Base-by-base conservation (phyloP, 495 filamentous ascomycete genomes). In the Alectoria sarmentosa region DNA sequence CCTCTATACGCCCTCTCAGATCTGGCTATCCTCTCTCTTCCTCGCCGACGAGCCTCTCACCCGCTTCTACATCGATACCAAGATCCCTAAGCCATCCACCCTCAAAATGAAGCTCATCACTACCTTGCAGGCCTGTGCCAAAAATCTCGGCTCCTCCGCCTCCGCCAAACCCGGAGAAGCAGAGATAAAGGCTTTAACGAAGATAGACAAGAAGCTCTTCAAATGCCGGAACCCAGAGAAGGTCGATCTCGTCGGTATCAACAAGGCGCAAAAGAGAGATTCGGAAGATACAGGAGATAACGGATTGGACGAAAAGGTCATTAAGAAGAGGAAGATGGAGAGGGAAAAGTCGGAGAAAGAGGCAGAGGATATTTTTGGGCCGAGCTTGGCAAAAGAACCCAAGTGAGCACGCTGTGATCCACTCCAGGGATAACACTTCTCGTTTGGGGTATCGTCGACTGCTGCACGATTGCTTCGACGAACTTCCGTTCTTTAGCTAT, bases 1-100 rank as follows among this genome's bases (percentile, higher is more conserved):
- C 78, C 87, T 96, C 70, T 98, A 90, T 76, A 96, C 95, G 4
- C 95, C 94, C 0, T 88, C 89, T 19, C 94, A 98, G 74, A 94
- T 97, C 72, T 92, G 90, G 87, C 80, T 96, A 26, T 85, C 90
- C 0, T 85, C 92, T 0, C 77, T 97, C 36, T 77, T 85, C 19
- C 77, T 92, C 61, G 88, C 85, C 0, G 94, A 98, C 71, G 77
- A 79, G 44, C 86, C 84, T 8, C 77, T 97, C 19, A 83, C 86
- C 2, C 76, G 84, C 67, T 86, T 87, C 66, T 88, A 95, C 71
- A 81, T 98, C 17, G 78, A 83, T 48, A 80, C 85, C 4, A 96
- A 94, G 69, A 82, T 96, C 52, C 76, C 73, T 28, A 70, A 48
- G 57, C 65, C 46, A 42, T 72, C 26, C 61, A 66, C 44, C 68